Conservation (phyloP, 1,284 basidiomycete species). For the Chiua sp. region DNA sequence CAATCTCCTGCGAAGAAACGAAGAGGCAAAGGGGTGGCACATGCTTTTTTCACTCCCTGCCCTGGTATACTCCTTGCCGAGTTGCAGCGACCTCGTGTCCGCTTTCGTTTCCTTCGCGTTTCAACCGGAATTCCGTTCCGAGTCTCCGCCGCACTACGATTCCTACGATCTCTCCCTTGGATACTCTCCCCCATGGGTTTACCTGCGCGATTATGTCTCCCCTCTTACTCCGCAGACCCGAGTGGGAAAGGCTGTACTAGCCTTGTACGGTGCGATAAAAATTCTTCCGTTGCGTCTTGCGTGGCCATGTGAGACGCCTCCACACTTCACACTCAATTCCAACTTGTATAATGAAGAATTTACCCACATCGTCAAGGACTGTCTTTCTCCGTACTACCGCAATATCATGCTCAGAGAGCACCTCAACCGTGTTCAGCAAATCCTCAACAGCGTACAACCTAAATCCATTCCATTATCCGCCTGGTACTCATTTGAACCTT, state of each 20-base stretch:
- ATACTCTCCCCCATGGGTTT: background rate
- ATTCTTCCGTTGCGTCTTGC: background rate
- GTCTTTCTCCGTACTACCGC: conserved; percentile 17
- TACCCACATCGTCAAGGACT: background rate
- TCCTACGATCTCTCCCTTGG: conserved; percentile 17
- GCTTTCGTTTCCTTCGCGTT: conserved; percentile 38
- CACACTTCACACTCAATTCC: conserved; percentile 2
- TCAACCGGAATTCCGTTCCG: conserved; percentile 11
- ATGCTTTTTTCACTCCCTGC: conserved; percentile 40
- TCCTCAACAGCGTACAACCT: conserved; percentile 5
- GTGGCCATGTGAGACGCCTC: conserved; percentile 25
- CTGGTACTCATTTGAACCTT: background rate
- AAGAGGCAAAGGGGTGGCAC: conserved; percentile 20
- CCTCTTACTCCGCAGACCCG: background rate
- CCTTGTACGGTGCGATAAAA: background rate
- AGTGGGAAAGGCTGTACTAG: too few relatives aligned
- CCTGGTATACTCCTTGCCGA: conserved; percentile 32
- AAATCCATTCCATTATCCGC: background rate
- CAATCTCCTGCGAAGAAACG: conserved; percentile 27
- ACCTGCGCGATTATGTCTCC: conserved; percentile 8
- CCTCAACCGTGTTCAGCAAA: conserved; percentile 13
- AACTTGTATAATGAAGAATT: conserved; percentile 9
- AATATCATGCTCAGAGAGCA: conserved; percentile 19
- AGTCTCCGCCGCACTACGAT: conserved; percentile 16
- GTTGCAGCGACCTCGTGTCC: conserved; percentile 21